phyloP scores from a whole-genome alignment of 2,329 filamentous ascomycete species.

The Nothophoma quercina region DNA sequence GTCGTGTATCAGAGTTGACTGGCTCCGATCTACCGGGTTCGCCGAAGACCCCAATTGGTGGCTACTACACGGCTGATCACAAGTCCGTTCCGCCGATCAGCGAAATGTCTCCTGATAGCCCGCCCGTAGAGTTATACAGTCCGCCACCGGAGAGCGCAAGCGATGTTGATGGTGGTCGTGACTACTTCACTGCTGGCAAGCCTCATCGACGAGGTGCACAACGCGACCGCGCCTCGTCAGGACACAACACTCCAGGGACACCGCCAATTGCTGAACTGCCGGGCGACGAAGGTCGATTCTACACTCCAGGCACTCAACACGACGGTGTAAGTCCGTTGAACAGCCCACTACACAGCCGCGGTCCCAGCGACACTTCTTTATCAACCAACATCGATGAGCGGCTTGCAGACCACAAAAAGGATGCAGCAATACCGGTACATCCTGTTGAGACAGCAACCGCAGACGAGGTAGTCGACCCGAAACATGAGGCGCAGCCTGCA shows the following conservation, averaged over 20 bases:
- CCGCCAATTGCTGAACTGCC: constrained; percentile 41
- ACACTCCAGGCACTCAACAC: constrained; percentile 22
- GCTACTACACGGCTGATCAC: constrained; percentile 36
- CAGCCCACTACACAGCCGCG: constrained; percentile 27
- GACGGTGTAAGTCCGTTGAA: constrained; percentile 24
- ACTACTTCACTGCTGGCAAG: constrained; percentile 39
- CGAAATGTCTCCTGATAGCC: constrained; percentile 44
- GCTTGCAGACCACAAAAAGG: constrained; percentile 22
- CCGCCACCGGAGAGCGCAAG: constrained; percentile 31
- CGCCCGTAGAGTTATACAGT: constrained; percentile 45
- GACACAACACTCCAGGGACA: constrained; percentile 35
- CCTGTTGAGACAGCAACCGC: background rate
- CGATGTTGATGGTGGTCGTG: constrained; percentile 19
- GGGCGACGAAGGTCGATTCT: constrained; percentile 37
- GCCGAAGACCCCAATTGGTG: constrained; percentile 31
- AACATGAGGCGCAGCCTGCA: background rate
- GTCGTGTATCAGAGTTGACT: constrained; percentile 44
- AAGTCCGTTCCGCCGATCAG: constrained; percentile 43
- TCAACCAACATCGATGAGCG: constrained; percentile 41
- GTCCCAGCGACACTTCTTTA: constrained; percentile 37
- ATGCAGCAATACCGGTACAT: background rate
- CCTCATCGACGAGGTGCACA: constrained; percentile 32
- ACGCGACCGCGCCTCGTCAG: constrained; percentile 33
- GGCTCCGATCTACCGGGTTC: constrained; percentile 40
- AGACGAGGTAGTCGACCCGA: background rate